phyloP scores from a whole-genome alignment of 495 filamentous ascomycete genomes.

The Penicillium soppii region DNA sequence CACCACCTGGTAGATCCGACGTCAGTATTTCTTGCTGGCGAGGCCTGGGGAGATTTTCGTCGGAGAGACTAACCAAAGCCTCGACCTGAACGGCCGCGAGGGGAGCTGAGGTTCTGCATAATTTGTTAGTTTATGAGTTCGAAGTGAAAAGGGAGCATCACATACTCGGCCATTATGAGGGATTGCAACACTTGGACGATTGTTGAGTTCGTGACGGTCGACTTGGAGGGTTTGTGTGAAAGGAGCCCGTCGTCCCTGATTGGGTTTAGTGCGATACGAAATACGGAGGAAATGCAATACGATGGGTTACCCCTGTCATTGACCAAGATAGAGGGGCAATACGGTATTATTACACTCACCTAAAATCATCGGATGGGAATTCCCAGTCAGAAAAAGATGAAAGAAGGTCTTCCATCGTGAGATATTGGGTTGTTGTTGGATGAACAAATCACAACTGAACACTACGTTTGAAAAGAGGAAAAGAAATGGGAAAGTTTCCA shows the following conservation, averaged over 20 bases:
- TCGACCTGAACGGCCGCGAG: conserved; percentile 81
- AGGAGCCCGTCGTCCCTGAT: conserved; percentile 23
- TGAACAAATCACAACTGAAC: no score
- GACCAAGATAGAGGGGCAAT: conserved; percentile 17
- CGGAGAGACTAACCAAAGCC: conserved; percentile 59
- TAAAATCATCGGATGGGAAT: neutral
- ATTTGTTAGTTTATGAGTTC: neutral
- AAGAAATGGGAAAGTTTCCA: no score
- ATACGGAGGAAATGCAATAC: conserved; percentile 6
- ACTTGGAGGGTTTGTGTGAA: conserved; percentile 46
- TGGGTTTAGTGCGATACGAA: conserved; percentile 20
- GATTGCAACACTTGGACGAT: conserved; percentile 27
- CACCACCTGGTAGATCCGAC: conserved; percentile 63
- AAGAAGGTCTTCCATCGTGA: neutral
- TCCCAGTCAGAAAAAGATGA: neutral
- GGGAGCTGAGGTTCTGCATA: conserved; percentile 47
- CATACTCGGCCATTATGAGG: conserved; percentile 50
- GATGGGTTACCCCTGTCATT: neutral
- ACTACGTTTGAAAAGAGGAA: no score
- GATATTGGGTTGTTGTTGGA: no score
- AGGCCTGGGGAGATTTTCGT: conserved; percentile 35
- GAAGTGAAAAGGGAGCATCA: neutral
- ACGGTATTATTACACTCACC: conserved; percentile 9
- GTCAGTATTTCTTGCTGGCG: conserved; percentile 31
- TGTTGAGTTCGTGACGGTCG: conserved; percentile 25